Percentiles rank a stretch among this genome's conserved stretches.
Conservation (phyloP, 108 stramenopile genomes). For the Epipyxis sp. region DNA sequence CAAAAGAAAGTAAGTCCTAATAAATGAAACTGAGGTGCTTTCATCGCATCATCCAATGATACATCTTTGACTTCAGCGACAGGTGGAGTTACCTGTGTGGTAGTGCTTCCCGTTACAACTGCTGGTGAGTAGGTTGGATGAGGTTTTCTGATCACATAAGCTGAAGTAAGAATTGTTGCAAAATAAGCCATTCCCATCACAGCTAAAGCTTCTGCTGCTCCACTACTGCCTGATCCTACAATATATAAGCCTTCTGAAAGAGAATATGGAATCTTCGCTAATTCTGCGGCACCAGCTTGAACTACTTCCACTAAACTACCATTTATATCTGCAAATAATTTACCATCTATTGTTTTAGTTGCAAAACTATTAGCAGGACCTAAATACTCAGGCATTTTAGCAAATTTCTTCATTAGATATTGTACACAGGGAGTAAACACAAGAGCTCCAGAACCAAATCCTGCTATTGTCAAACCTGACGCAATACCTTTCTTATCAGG, state of each 20-base stretch:
- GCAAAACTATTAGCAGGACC: slow-evolving; percentile 40
- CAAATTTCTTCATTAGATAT: slow-evolving; percentile 57
- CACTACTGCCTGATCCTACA: slow-evolving; percentile 47
- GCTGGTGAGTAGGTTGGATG: slow-evolving; percentile 38
- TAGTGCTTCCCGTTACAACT: neutral
- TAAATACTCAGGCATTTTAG: slow-evolving; percentile 47
- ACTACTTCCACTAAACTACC: slow-evolving; percentile 48
- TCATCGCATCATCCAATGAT: neutral
- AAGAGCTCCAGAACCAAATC: slow-evolving; percentile 76
- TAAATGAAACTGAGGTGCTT: slow-evolving; percentile 68
- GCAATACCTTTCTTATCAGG: slow-evolving; percentile 77
- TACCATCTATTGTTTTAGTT: slow-evolving; percentile 44
- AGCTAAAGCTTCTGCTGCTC: slow-evolving; percentile 46
- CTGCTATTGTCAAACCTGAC: slow-evolving; percentile 68
- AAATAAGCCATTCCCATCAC: slow-evolving; percentile 44
- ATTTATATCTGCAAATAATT: slow-evolving; percentile 39
- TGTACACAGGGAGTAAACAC: slow-evolving; percentile 69
- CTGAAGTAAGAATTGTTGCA: slow-evolving; percentile 41
- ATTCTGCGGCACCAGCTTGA: slow-evolving; percentile 39
- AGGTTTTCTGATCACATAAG: slow-evolving; percentile 46
- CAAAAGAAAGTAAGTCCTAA: slow-evolving; percentile 70
- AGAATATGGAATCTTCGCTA: slow-evolving; percentile 44
- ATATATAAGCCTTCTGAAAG: slow-evolving; percentile 51
- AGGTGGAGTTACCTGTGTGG: neutral
- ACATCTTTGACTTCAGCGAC: neutral